These are phyloP conservation scores for Candida xiaguanensis DNA, from an alignment of 805 yeast genomes.

Conservation along the genomic window DNA sequence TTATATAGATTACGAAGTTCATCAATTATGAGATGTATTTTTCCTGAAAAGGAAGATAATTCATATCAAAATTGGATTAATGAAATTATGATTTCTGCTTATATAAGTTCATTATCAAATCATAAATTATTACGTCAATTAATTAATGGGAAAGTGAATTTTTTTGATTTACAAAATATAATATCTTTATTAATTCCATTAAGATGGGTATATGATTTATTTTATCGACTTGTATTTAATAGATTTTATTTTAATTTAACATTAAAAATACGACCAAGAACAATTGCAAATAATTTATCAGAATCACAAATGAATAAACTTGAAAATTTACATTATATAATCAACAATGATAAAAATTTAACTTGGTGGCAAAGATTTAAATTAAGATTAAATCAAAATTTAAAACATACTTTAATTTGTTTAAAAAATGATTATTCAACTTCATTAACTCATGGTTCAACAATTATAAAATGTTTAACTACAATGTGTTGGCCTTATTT, in stretches of 20 bases:
- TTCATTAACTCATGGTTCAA: constrained; percentile 19
- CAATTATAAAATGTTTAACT: constrained; percentile 24
- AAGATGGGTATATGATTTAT: constrained; percentile 34
- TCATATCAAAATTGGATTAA: constrained; percentile 20
- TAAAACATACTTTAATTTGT: constrained; percentile 29
- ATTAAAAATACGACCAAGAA: constrained; percentile 26
- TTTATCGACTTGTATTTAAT: constrained; percentile 31
- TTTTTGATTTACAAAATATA: constrained; percentile 29
- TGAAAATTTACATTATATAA: constrained; percentile 16
- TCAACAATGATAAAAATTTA: background rate
- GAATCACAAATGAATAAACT: constrained; percentile 18
- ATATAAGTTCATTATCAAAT: constrained; percentile 34
- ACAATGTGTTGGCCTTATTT: constrained; percentile 39
- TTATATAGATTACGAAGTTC: constrained; percentile 35
- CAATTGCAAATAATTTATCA: constrained; percentile 27
- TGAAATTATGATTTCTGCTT: constrained; percentile 35
- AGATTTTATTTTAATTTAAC: constrained; percentile 27
- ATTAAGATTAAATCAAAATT: constrained; percentile 14
- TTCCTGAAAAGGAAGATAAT: constrained; percentile 13
- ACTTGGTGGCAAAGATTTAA: background rate
- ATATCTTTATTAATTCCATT: constrained; percentile 31
- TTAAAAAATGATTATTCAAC: constrained; percentile 31
- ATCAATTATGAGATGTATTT: constrained; percentile 26
- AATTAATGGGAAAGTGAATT: constrained; percentile 18
- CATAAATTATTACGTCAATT: constrained; percentile 25